A percentile compares a stretch with the other conserved stretches of the same genome.
phyloP scores from a whole-genome alignment of 495 filamentous ascomycete species.

The Lasiosphaeriaceae sp. region DNA sequence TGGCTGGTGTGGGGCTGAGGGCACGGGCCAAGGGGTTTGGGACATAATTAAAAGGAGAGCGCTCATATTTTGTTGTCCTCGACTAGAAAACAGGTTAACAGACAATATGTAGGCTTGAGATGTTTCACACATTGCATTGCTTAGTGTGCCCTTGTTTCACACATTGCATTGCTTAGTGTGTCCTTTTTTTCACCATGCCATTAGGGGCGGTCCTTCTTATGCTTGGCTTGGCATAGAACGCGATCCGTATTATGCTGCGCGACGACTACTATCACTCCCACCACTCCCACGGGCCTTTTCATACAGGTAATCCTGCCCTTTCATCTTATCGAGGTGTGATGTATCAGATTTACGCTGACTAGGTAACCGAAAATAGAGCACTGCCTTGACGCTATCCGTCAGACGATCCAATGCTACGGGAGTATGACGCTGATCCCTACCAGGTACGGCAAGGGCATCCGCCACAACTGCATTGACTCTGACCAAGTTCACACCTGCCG shows the following conservation, averaged over 20 bases:
- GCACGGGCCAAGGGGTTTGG: background rate
- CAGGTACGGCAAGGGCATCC: constrained; percentile 5
- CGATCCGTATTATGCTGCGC: constrained; percentile 1
- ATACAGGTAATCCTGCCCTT: background rate
- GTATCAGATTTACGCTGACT: too few species aligned
- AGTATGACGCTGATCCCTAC: constrained; percentile 18
- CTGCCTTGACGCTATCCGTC: constrained; percentile 18
- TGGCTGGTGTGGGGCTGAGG: too few species aligned
- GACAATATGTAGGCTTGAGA: constrained; percentile 1
- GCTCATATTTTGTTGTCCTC: too few species aligned
- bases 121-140: constrained; percentile 1
- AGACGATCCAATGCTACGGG: constrained; percentile 19
- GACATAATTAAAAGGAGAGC: too few species aligned
- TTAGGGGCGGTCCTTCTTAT: too few species aligned
- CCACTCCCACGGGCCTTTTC: constrained; percentile 1
- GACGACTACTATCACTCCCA: background rate
- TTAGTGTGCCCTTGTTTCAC: background rate
- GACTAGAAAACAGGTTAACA: too few species aligned
- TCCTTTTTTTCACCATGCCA: background rate
- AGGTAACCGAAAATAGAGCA: constrained; percentile 12
- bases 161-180: background rate
- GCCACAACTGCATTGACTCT: constrained; percentile 15
- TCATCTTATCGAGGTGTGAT: too few species aligned
- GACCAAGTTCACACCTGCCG: constrained; percentile 18
- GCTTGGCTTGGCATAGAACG: too few species aligned